Evolutionary conservation across 1,284 basidiomycete genomes (phyloP).

Genomic region (Ganoderma sinense): DNA sequence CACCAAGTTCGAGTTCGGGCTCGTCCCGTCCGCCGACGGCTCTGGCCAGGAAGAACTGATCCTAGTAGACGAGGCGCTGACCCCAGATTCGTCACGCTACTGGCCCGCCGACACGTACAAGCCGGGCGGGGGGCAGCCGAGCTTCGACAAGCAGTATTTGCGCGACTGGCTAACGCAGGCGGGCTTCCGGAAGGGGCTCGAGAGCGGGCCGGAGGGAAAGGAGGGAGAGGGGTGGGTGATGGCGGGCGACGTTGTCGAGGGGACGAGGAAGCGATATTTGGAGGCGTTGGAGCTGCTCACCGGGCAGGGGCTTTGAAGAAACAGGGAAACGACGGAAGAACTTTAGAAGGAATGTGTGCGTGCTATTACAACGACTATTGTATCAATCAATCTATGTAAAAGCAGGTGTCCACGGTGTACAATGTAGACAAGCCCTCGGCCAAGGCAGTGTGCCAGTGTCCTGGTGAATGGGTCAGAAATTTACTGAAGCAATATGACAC

Average conservation of each 20-base stretch:
- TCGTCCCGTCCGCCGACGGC: slow-evolving; percentile 51
- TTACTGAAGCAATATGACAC: background rate
- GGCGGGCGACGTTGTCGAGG: slow-evolving; percentile 77
- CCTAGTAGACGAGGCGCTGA: slow-evolving; percentile 95
- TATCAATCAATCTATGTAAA: background rate
- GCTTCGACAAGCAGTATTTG: slow-evolving; percentile 98
- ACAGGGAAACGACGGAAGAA: background rate
- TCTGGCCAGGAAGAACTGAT: slow-evolving; percentile 68
- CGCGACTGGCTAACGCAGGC: slow-evolving; percentile 85
- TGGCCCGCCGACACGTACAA: slow-evolving; percentile 86
- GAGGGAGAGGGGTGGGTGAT: slow-evolving; percentile 79
- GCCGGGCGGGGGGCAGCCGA: slow-evolving; percentile 82
- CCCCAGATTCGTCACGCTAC: slow-evolving; percentile 97
- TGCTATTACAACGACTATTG: background rate
- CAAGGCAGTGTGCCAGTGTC: background rate
- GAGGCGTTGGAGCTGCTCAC: slow-evolving; percentile 81
- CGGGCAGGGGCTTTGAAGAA: slow-evolving; percentile 36
- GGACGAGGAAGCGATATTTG: slow-evolving; percentile 80
- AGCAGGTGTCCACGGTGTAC: background rate
- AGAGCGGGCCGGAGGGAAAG: slow-evolving; percentile 73
- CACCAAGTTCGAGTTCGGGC: slow-evolving; percentile 85
- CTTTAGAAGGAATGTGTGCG: background rate
- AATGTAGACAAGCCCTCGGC: too few relatives aligned
- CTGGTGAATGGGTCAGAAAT: background rate
- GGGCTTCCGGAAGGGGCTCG: slow-evolving; percentile 84